Conservation (phyloP, 805 yeast species). For the Candida jianshihensis region DNA sequence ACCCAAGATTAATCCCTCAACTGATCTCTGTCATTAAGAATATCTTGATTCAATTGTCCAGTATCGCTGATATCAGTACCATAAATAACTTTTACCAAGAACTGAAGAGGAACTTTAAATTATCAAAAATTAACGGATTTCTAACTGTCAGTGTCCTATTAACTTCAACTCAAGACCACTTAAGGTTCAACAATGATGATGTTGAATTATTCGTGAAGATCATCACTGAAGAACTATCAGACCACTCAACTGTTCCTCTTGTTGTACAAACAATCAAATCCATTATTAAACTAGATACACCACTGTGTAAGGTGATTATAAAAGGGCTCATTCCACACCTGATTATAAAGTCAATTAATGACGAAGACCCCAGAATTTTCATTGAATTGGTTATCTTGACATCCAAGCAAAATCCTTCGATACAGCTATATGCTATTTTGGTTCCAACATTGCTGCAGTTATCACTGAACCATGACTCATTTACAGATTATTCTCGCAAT, state of each 20-base stretch:
- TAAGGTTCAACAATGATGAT: slow-evolving; percentile 30
- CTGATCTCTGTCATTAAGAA: slow-evolving; percentile 45
- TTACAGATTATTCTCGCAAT: slow-evolving; percentile 35
- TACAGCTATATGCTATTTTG: slow-evolving; percentile 25
- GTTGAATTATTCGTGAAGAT: slow-evolving; percentile 27
- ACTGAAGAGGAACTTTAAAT: slow-evolving; percentile 24
- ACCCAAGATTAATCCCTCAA: slow-evolving; percentile 38
- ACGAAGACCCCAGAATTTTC: slow-evolving; percentile 22
- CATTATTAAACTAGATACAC: slow-evolving; percentile 30
- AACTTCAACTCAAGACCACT: slow-evolving; percentile 30
- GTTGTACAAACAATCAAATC: slow-evolving; percentile 59
- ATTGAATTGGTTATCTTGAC: slow-evolving; percentile 25
- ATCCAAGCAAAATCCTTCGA: slow-evolving; percentile 10
- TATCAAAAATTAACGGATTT: slow-evolving; percentile 29
- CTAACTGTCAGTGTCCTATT: slow-evolving; percentile 39
- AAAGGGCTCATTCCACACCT: slow-evolving; percentile 40
- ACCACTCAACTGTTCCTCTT: slow-evolving; percentile 31
- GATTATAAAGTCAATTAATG: slow-evolving; percentile 23
- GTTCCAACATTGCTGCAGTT: slow-evolving; percentile 31
- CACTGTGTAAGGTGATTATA: slow-evolving; percentile 31
- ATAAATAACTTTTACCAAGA: slow-evolving; percentile 32
- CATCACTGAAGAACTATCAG: slow-evolving; percentile 29
- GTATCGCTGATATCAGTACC: slow-evolving; percentile 21
- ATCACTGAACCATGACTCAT: slow-evolving; percentile 13
- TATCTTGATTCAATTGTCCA: slow-evolving; percentile 30